A percentile compares a stretch with the other conserved stretches of the same genome.
Evolutionary conservation across 805 yeast genomes (phyloP).

Genomic region (Hanseniaspora taiwanica): DNA sequence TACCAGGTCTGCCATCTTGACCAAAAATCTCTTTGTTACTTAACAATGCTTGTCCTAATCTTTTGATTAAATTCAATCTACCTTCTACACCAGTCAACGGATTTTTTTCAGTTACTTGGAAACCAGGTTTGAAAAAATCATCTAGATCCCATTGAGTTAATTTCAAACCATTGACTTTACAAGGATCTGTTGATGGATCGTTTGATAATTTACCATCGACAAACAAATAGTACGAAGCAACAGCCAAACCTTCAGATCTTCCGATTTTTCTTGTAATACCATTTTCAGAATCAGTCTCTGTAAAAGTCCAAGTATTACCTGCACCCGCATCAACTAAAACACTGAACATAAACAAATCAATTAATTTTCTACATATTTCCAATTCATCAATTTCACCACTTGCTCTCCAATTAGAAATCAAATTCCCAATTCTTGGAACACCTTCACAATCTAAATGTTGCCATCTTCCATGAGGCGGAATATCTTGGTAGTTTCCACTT

Average conservation of each 20-base stretch:
- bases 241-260: constrained; percentile 54
- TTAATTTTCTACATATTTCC: constrained; percentile 39
- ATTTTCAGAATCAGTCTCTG: constrained; percentile 24
- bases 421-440: constrained; percentile 29
- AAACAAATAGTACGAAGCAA: constrained; percentile 45
- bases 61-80: constrained; percentile 31
- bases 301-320: constrained; percentile 42
- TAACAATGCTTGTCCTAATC: constrained; percentile 34
- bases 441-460: constrained; percentile 47
- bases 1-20: constrained; percentile 37
- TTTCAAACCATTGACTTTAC: constrained; percentile 32
- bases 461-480: constrained; percentile 60
- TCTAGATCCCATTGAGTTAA: constrained; percentile 25
- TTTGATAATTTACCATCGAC: constrained; percentile 33
- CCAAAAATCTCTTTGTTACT: constrained; percentile 32
- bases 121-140: constrained; percentile 25
- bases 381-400: constrained; percentile 19
- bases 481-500: constrained; percentile 28
- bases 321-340: constrained; percentile 61
- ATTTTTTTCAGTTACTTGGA: constrained; percentile 37
- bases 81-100: constrained; percentile 45
- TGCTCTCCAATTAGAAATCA: constrained; percentile 29
- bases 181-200: constrained; percentile 22
- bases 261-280: constrained; percentile 11
- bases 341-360: constrained; percentile 47